Evolutionary conservation across 768 basidiomycete genomes (phyloP), one percentile per base, ranked within the genome.

Genomic region (Tubosaeta brunneosetosa): DNA sequence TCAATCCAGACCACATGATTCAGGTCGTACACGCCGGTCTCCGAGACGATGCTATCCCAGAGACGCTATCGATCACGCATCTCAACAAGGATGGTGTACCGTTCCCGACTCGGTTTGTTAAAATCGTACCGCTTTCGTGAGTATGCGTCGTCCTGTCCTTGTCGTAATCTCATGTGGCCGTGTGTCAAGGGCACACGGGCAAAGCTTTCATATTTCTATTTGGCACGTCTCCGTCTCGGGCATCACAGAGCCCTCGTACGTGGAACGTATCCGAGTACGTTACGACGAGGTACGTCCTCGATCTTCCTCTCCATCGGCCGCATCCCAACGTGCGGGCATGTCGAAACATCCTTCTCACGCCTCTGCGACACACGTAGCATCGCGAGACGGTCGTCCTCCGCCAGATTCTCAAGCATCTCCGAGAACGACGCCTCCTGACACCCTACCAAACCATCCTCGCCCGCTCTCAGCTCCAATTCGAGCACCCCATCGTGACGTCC

Each of bases 201-300:
- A 77, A 55, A 84, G 79, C 59, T 91, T 85, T 63, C 87, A 91
- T 60, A 82, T 82, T 22, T 90, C 89, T 1, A 83, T 92, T 49
- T 92, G 90, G 90, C 75, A 85, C 57, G 73, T 91, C 26, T 66
- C 83, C 1, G 58, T 91, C 50, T 68, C 73, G 4, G 90, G 89
- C 2, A 80, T 86, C 29, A 69, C 63, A 2, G 81, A 87, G 22
- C 70, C 77, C 44, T 61, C 66, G 5, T 79, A 76, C 43, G 83
- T 91, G n/a, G 78, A 83, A 51, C 68, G 72, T 55, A 72, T 84
- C 17, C 71, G 75, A 36, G 60, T 58, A 26, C 71, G 65, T 52
- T 83, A 88, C 57, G 83, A 87, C 51, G 81, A 87, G 71, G 89
- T 89, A 63, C 29, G 76, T 66, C 6, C 7, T 17, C n/a, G 4